Conservation (phyloP, 495 filamentous ascomycete species). For the Penicillium ucsense region DNA sequence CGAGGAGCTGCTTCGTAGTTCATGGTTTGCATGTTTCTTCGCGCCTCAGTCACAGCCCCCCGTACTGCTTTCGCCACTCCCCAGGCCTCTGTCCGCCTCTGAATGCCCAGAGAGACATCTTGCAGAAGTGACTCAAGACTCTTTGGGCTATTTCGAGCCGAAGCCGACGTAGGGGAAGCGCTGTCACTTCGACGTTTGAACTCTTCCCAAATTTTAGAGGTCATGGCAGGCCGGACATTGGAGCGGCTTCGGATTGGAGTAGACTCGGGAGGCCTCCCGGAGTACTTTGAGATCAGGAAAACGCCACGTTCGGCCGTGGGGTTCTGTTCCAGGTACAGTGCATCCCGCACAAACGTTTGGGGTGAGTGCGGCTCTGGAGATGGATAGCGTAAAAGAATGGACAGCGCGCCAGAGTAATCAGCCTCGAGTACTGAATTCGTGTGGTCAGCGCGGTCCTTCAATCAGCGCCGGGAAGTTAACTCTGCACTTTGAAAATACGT, state of each 20-base stretch:
- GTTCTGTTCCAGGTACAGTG: slow-evolving; percentile 73
- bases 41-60: slow-evolving; percentile 78
- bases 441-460: slow-evolving; percentile 15
- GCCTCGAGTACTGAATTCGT: slow-evolving; percentile 57
- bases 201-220: slow-evolving; percentile 26
- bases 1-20: slow-evolving; percentile 34
- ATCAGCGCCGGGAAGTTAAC: background rate
- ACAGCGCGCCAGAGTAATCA: slow-evolving; percentile 77
- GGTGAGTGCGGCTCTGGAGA: slow-evolving; percentile 54
- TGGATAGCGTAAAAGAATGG: slow-evolving; percentile 70
- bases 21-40: slow-evolving; percentile 59
- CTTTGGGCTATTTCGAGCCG: slow-evolving; percentile 50
- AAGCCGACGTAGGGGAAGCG: slow-evolving; percentile 33
- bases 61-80: slow-evolving; percentile 86
- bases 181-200: slow-evolving; percentile 20
- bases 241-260: slow-evolving; percentile 23
- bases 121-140: slow-evolving; percentile 70
- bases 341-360: slow-evolving; percentile 75
- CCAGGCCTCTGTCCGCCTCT: slow-evolving; percentile 74
- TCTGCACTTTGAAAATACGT: slow-evolving; percentile 19
- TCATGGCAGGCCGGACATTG: slow-evolving; percentile 17
- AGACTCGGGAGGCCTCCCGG: slow-evolving; percentile 49
- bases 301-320: slow-evolving; percentile 61
- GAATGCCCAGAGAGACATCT: slow-evolving; percentile 74
- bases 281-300: slow-evolving; percentile 75